Base-by-base conservation (phyloP, 306 rosid genomes). In the Ammopiptanthus mongolicus region DNA sequence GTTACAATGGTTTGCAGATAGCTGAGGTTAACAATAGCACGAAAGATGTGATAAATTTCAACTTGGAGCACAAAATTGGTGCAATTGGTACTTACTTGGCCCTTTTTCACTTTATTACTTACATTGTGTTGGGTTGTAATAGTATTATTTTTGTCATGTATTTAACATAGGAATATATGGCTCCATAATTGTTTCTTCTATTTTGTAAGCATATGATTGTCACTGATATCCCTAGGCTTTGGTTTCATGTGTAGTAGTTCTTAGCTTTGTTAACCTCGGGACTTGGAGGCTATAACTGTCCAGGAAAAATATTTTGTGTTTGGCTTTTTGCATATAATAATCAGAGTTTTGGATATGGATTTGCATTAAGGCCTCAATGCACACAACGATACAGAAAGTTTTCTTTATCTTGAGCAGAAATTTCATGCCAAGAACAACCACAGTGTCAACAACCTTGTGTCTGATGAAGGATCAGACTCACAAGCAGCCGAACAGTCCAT, bases 1-100 rank as follows among this genome's bases (percentile, higher is more conserved):
- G 65, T 31, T 18, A 14, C 23, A 29, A 65, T 55, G 76, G 46
- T 76, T 75, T 14, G 65, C 90, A 90, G 96, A 90, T 90, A 37
- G 82, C 96, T 1, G 96, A 90, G 84, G 96, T 90, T 66, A 92
- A 87, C 36, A 90, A 87, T 82, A 86, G 92, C 81, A 90, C 87
- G 96, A 90, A 87, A 77, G 96, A 90, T 86, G 80, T 90, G 76
- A 77, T 90, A 22, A 90, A 85, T 69, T 90, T 90, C 89, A 84
- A 92, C 85, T 81, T 85, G 64, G 96, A 87, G 69, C 77, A 78
- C 42, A 70, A 78, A 76, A 78, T 70, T 56, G 96, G 96, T 60
- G 87, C 96, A 15, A 86, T 87, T n/a, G 96, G 96, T 90, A 87
- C 78, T 73, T n/a, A n/a, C n/a, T 44, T 68, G 34, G 23, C 31